These are phyloP conservation scores for Fusarium tjaetaba DNA, from an alignment of 2,329 filamentous ascomycete species.

Conservation along the genomic window DNA sequence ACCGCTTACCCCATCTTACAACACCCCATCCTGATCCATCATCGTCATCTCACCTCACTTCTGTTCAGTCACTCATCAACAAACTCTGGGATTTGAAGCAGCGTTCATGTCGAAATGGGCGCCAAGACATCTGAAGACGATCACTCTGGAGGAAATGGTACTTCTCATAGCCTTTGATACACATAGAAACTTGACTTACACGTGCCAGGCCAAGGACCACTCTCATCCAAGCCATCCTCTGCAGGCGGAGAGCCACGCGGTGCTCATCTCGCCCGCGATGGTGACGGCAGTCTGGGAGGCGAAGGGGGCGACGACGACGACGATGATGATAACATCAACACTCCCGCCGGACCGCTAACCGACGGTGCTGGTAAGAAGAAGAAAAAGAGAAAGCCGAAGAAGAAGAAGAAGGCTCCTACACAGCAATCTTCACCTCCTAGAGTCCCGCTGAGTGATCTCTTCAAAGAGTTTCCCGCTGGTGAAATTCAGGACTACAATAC, in stretches of 20 bases:
- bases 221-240: conserved; percentile 27
- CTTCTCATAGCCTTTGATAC: neutral
- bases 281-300: conserved; percentile 53
- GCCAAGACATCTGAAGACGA: conserved; percentile 53
- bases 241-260: conserved; percentile 55
- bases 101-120: conserved; percentile 50
- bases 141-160: conserved; percentile 47
- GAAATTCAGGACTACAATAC: conserved; percentile 45
- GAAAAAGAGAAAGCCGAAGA: conserved; percentile 41
- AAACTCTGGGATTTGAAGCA: conserved; percentile 7
- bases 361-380: conserved; percentile 37
- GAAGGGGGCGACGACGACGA: conserved; percentile 45
- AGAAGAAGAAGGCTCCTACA: conserved; percentile 41
- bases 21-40: neutral
- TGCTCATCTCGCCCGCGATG: conserved; percentile 53
- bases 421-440: conserved; percentile 49
- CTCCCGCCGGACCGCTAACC: conserved; percentile 36
- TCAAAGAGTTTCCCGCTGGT: conserved; percentile 45
- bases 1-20: conserved; percentile 11
- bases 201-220: conserved; percentile 27
- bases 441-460: conserved; percentile 46
- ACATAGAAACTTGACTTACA: conserved; percentile 5
- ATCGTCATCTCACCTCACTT: conserved; percentile 10
- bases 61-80: neutral
- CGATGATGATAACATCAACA: conserved; percentile 40